Evolutionary conservation across 2,329 filamentous ascomycete species (phyloP).

Genomic region (Trichoderma semiorbis): DNA sequence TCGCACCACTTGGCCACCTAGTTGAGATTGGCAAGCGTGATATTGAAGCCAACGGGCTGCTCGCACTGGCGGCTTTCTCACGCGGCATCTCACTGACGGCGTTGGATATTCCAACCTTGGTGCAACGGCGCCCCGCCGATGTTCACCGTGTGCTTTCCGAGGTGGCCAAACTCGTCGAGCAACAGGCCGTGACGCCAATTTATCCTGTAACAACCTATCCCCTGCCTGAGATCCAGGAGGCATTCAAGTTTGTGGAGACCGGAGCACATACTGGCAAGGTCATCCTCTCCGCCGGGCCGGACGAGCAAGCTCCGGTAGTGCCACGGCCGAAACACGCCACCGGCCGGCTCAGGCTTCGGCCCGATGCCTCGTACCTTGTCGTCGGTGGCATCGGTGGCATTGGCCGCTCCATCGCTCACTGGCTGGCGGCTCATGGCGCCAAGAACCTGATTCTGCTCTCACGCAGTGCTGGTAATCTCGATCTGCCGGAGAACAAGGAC

Average conservation of each 20-base stretch:
- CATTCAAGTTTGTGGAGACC: conserved; percentile 22
- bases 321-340: not conserved
- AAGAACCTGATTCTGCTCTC: not conserved
- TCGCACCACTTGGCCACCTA: not conserved
- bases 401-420: not conserved
- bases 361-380: not conserved
- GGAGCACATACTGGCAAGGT: conserved; percentile 25
- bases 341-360: not conserved
- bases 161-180: not conserved
- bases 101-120: not conserved
- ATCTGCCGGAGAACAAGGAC: not conserved
- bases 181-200: not conserved
- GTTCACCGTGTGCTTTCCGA: not conserved
- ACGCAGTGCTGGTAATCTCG: not conserved
- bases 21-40: not conserved
- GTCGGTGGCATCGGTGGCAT: not conserved
- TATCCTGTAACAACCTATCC: not conserved
- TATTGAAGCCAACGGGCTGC: not conserved
- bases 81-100: not conserved
- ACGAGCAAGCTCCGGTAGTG: not conserved
- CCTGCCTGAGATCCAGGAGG: conserved; percentile 6
- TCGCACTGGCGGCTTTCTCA: not conserved
- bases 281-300: conserved; percentile 13
- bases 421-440: not conserved
- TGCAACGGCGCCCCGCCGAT: not conserved